phyloP scores from a whole-genome alignment of 257 asterid genomes.

The Misopates orontium region DNA sequence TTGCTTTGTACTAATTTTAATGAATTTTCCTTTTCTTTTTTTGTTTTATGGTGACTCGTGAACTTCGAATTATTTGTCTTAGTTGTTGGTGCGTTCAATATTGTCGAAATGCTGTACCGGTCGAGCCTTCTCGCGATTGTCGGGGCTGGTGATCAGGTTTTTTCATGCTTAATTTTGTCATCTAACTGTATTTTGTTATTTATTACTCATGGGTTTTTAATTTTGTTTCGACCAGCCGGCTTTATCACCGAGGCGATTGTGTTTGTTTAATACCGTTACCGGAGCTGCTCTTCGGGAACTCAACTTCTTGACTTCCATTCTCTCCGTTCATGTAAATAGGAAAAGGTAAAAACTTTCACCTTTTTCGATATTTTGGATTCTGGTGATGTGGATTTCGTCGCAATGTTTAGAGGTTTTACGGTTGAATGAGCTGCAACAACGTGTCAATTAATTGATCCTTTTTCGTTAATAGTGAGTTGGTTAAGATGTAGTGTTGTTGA shows the following conservation, averaged over 20 bases:
- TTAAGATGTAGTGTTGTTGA: constrained; percentile 6
- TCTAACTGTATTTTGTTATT: background rate
- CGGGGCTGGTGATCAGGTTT: constrained; percentile 98
- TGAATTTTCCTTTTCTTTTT: too few species aligned
- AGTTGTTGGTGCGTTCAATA: constrained; percentile 81
- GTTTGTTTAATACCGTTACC: constrained; percentile 67
- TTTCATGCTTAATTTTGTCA: background rate
- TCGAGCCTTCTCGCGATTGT: constrained; percentile 85
- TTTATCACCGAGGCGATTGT: constrained; percentile 84
- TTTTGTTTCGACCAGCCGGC: constrained; percentile 62
- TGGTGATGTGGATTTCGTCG: constrained; percentile 3
- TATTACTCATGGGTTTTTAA: constrained; percentile 16
- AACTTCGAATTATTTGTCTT: too few species aligned
- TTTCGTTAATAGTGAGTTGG: constrained; percentile 15
- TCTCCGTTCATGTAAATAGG: constrained; percentile 76
- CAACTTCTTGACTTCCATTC: constrained; percentile 87
- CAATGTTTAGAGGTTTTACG: constrained; percentile 6
- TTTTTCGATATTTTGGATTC: constrained; percentile 15
- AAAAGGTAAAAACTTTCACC: constrained; percentile 48
- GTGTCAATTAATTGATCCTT: constrained; percentile 9
- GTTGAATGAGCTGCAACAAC: constrained; percentile 4
- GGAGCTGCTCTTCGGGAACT: constrained; percentile 78
- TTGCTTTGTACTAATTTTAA: too few species aligned
- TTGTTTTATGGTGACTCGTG: too few species aligned
- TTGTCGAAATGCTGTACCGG: constrained; percentile 86